Percentiles rank a stretch among this genome's conserved stretches.
Conservation (phyloP, 495 filamentous ascomycete genomes). For the Rostrohypoxylon terebratum region DNA sequence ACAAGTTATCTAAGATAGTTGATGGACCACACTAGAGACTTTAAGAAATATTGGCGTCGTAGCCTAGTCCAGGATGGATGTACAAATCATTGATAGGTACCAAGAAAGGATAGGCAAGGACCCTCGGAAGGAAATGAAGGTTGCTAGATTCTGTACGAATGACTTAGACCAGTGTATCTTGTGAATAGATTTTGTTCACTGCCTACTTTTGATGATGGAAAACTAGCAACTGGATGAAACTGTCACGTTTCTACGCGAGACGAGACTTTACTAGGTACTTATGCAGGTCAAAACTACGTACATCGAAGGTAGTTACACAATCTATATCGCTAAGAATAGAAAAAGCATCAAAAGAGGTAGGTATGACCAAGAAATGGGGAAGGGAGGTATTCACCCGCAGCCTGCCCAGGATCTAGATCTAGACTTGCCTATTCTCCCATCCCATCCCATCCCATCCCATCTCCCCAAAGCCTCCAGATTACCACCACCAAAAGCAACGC, state of each 20-base stretch:
- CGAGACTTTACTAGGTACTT: too few relatives aligned
- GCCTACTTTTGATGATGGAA: neutral
- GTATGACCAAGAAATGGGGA: neutral
- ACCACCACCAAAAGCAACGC: neutral
- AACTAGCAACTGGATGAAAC: neutral
- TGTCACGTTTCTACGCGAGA: neutral
- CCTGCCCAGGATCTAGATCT: neutral
- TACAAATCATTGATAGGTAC: neutral
- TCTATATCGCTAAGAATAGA: neutral
- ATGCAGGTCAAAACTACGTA: too few relatives aligned
- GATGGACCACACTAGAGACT: neutral
- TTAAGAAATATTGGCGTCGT: neutral
- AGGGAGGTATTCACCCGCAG: neutral
- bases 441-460: neutral
- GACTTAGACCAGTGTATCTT: neutral
- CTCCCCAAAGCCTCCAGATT: neutral
- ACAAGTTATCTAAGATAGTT: neutral
- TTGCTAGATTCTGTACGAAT: conserved; percentile 23
- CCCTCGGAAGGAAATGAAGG: neutral
- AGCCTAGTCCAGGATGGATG: neutral
- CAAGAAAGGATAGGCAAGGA: neutral
- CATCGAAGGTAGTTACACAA: too few relatives aligned
- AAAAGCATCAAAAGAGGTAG: neutral
- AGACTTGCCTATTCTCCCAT: neutral
- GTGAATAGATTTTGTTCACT: conserved; percentile 24